Percentiles rank a stretch among this genome's conserved stretches.
Conservation (phyloP, 2,329 filamentous ascomycete genomes). For the Samsoniella hepiali region DNA sequence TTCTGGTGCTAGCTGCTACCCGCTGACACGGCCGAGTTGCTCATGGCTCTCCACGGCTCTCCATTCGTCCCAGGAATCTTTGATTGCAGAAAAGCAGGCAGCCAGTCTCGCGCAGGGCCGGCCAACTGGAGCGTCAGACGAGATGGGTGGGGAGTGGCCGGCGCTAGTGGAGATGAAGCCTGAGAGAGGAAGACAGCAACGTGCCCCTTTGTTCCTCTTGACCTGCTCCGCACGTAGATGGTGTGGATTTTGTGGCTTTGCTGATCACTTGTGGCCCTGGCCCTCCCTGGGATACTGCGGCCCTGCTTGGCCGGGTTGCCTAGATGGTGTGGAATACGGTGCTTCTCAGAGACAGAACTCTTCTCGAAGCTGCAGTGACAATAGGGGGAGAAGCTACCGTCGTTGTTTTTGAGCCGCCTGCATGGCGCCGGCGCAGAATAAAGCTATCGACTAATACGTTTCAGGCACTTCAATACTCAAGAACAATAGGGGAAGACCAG, state of each 20-base stretch:
- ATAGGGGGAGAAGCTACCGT: too few relatives aligned
- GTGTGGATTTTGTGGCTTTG: constrained; percentile 13
- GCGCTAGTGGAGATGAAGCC: background rate
- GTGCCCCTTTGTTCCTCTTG: background rate
- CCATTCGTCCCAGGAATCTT: background rate
- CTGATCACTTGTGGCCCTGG: constrained; percentile 9
- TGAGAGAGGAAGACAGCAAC: background rate
- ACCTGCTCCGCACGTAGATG: background rate
- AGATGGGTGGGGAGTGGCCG: background rate
- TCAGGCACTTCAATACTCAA: background rate
- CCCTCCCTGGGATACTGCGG: background rate
- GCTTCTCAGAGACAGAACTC: background rate
- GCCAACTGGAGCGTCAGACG: background rate
- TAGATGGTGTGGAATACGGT: background rate
- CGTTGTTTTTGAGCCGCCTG: background rate
- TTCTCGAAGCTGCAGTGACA: background rate
- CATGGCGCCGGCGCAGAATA: background rate
- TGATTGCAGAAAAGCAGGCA: too few relatives aligned
- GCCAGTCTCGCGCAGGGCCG: too few relatives aligned
- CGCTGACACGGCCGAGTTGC: background rate
- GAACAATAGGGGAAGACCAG: constrained; percentile 1
- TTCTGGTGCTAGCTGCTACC: background rate
- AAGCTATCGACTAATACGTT: background rate
- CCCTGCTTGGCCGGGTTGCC: background rate
- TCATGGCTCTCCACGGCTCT: background rate